A percentile compares a stretch with the other conserved stretches of the same genome.
These are phyloP conservation scores for Fusarium zealandicum DNA, from an alignment of 2,329 filamentous ascomycete genomes.

Conservation along the genomic window DNA sequence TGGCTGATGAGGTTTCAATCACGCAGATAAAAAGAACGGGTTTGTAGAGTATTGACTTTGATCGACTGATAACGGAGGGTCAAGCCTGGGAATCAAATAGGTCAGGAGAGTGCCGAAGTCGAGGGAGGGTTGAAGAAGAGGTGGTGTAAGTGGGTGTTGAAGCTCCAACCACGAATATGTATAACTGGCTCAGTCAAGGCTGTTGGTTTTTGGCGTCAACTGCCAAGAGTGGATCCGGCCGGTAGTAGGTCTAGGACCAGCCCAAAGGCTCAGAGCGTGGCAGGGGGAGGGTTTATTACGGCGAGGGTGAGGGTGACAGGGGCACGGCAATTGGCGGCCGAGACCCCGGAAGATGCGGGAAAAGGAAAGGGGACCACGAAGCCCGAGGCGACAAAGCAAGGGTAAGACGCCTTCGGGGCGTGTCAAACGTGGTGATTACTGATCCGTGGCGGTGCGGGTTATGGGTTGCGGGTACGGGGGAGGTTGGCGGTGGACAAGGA, in stretches of 20 bases:
- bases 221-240: conserved; percentile 23
- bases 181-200: conserved; percentile 23
- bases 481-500: conserved; percentile 9
- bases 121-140: conserved; percentile 12
- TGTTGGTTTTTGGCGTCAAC: conserved; percentile 25
- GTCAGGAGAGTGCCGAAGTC: conserved; percentile 3
- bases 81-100: conserved; percentile 8
- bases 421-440: conserved; percentile 24
- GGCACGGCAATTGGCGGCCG: conserved; percentile 16
- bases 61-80: conserved; percentile 15
- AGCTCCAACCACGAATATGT: conserved; percentile 25
- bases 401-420: background rate
- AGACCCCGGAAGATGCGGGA: conserved; percentile 9
- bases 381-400: conserved; percentile 3
- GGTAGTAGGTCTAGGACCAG: conserved; percentile 8
- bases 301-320: background rate
- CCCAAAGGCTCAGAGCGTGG: conserved; percentile 5
- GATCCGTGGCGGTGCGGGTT: conserved; percentile 20
- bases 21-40: conserved; percentile 1
- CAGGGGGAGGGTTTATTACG: background rate
- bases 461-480: conserved; percentile 6
- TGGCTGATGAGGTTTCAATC: background rate
- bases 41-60: conserved; percentile 21
- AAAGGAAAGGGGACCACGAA: background rate
- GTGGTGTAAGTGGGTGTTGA: conserved; percentile 26